These are phyloP conservation scores for Teratosphaeria zuluensis DNA, from an alignment of 2,329 filamentous ascomycete species.

Conservation along the genomic window DNA sequence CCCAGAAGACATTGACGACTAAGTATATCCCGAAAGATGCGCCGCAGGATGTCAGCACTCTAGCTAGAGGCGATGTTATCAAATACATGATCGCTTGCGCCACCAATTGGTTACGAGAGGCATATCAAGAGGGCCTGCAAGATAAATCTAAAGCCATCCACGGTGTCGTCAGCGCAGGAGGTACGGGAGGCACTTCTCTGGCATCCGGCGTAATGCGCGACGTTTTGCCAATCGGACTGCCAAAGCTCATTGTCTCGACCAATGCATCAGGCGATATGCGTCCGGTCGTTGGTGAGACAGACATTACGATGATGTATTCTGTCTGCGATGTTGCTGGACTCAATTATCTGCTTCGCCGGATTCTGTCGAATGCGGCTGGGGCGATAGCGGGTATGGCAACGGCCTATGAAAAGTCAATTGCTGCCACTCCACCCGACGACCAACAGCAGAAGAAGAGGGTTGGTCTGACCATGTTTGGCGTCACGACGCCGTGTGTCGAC, in stretches of 20 bases:
- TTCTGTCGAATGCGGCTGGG: slow-evolving; percentile 54
- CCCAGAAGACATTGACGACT: slow-evolving; percentile 34
- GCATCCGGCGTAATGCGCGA: slow-evolving; percentile 52
- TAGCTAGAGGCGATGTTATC: slow-evolving; percentile 48
- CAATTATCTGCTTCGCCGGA: slow-evolving; percentile 48
- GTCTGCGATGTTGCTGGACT: slow-evolving; percentile 61
- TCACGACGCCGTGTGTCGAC: slow-evolving; percentile 58
- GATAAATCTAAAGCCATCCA: slow-evolving; percentile 16
- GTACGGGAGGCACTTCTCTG: slow-evolving; percentile 52
- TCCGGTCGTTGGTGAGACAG: slow-evolving; percentile 56
- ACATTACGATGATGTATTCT: slow-evolving; percentile 61
- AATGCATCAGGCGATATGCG: slow-evolving; percentile 58
- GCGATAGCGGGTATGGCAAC: slow-evolving; percentile 51
- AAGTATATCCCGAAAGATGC: slow-evolving; percentile 19
- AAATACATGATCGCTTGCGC: slow-evolving; percentile 45
- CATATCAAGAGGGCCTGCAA: slow-evolving; percentile 12
- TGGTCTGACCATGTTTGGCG: slow-evolving; percentile 65
- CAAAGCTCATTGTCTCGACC: slow-evolving; percentile 61
- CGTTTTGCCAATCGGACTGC: slow-evolving; percentile 54
- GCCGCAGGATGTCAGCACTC: slow-evolving; percentile 22
- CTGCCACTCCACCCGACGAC: neutral
- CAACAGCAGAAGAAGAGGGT: slow-evolving; percentile 37
- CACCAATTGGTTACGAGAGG: slow-evolving; percentile 32
- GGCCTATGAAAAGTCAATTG: slow-evolving; percentile 28
- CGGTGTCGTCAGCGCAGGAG: slow-evolving; percentile 51